Evolutionary conservation across 441 rosid genomes (phyloP).

Genomic region (California macrophylla): DNA sequence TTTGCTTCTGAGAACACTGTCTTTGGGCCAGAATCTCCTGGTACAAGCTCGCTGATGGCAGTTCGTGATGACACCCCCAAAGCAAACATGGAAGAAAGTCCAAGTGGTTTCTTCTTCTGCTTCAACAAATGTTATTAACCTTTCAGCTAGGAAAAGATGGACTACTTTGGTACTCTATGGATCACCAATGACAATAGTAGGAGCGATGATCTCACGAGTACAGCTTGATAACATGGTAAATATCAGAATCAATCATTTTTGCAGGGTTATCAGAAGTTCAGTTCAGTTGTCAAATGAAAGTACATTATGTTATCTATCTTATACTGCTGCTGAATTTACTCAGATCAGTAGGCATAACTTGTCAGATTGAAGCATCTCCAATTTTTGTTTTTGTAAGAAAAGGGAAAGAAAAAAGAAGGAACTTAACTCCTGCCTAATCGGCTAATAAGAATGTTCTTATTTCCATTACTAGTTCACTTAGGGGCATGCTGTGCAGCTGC

Average conservation of each 20-base stretch:
- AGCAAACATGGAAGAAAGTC: constrained; percentile 33
- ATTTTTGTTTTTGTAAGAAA: too few species aligned
- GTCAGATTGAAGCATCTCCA: background rate
- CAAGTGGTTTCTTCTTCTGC: constrained; percentile 49
- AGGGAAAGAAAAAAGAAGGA: background rate
- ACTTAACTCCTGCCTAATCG: background rate
- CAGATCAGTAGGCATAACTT: background rate
- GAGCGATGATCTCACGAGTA: constrained; percentile 1
- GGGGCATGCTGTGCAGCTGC: too few species aligned
- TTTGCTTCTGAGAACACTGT: constrained; percentile 41
- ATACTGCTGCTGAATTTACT: background rate
- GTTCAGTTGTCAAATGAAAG: background rate
- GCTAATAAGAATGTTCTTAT: background rate
- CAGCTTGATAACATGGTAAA: constrained; percentile 11
- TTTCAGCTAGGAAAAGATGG: background rate
- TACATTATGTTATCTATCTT: background rate
- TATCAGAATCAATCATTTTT: background rate
- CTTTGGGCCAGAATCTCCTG: constrained; percentile 54
- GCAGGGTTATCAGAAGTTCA: background rate
- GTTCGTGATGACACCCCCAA: constrained; percentile 36
- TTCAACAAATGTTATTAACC: constrained; percentile 48
- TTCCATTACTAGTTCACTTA: background rate
- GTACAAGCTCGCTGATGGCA: constrained; percentile 61
- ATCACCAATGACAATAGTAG: background rate
- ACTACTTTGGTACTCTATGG: background rate